Percentiles rank a stretch among this genome's conserved stretches.
Evolutionary conservation across 306 rosid genomes (phyloP).

Genomic region (Trifolium pratense): DNA sequence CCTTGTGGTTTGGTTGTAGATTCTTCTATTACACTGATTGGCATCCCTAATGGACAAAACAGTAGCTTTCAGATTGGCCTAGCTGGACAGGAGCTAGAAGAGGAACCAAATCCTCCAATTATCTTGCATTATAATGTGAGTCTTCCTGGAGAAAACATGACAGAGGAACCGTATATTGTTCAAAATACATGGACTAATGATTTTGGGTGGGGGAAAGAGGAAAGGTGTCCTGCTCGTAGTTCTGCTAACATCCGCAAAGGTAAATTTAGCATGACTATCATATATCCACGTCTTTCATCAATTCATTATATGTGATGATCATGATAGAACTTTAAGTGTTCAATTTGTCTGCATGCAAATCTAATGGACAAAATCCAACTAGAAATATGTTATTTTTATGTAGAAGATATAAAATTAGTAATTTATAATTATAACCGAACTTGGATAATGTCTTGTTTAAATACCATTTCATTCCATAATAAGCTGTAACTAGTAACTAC

Average conservation of each 20-base stretch:
- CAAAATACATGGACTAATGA: slow-evolving; percentile 86
- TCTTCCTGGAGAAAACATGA: slow-evolving; percentile 78
- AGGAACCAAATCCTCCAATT: slow-evolving; percentile 63
- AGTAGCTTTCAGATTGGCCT: slow-evolving; percentile 80
- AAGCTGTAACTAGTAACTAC: background rate
- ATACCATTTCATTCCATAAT: slow-evolving; percentile 5
- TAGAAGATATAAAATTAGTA: slow-evolving; percentile 10
- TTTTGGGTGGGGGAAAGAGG: slow-evolving; percentile 84
- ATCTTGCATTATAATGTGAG: slow-evolving; percentile 79
- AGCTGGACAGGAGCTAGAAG: slow-evolving; percentile 58
- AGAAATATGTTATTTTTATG: slow-evolving; percentile 15
- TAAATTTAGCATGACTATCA: slow-evolving; percentile 34
- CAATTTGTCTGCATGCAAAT: slow-evolving; percentile 15
- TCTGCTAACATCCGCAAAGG: slow-evolving; percentile 64
- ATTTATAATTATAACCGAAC: slow-evolving; percentile 19
- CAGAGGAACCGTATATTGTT: slow-evolving; percentile 74
- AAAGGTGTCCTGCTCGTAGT: slow-evolving; percentile 73
- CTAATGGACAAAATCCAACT: slow-evolving; percentile 1
- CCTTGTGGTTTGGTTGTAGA: slow-evolving; percentile 89
- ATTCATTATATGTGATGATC: slow-evolving; percentile 7
- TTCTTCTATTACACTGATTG: slow-evolving; percentile 85
- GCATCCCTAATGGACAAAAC: slow-evolving; percentile 66
- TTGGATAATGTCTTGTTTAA: slow-evolving; percentile 25
- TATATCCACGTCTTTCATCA: slow-evolving; percentile 13
- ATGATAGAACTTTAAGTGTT: slow-evolving; percentile 31